Base-by-base conservation (phyloP, 2,329 filamentous ascomycete species). In the Hypoxylon sp. region DNA sequence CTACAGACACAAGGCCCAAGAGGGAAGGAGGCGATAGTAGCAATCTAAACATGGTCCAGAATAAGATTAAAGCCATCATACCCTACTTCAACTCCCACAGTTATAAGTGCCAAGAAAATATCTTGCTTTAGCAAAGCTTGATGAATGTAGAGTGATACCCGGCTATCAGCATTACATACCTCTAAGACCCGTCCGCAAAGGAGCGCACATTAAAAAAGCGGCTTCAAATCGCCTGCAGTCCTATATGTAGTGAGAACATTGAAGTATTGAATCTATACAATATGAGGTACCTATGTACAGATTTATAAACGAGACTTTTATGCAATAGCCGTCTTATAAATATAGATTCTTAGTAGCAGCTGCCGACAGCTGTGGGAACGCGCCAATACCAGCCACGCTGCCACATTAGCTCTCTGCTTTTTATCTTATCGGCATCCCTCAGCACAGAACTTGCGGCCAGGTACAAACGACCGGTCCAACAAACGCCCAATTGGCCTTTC, bases 381-480 rank as follows among this genome's bases (percentile, higher is more conserved):
- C 37, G 25, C n/a, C 4, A 57, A 57, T 25, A 5, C 14, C 7
- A 27, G 13, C 17, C 22, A 13, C 6, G 8, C 8, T 6, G 13
- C 17, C 22, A 13, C 6, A 3, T 4, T 6, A 31, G 14, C 25
- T 14, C 8, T 40, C 42, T 17, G 11, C n/a, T 17, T 46, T 51
- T 27, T 57, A 30, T 57, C 37, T 35, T 44, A 57, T 61, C 57
- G 13, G n/a, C n/a, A 7, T 53, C 17, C 44, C 49, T 33, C 37
- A 20, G 63, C 30, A 51, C 49, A 33, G 17, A 22, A 54, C 13
- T 33, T 35, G 25, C 11, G n/a, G 44, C 13, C 5, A n/a, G 53
- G 37, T 20, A 14, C 25, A 48, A 48, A 35, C 20, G 14, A 44
- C 49, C 37, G 61, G 17, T 58, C 33, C 64, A 50, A 37, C 27